A percentile compares a stretch with the other conserved stretches of the same genome.
These are phyloP conservation scores for Parachlorella kessleri DNA, from an alignment of 139 green algal genomes.

Conservation along the genomic window DNA sequence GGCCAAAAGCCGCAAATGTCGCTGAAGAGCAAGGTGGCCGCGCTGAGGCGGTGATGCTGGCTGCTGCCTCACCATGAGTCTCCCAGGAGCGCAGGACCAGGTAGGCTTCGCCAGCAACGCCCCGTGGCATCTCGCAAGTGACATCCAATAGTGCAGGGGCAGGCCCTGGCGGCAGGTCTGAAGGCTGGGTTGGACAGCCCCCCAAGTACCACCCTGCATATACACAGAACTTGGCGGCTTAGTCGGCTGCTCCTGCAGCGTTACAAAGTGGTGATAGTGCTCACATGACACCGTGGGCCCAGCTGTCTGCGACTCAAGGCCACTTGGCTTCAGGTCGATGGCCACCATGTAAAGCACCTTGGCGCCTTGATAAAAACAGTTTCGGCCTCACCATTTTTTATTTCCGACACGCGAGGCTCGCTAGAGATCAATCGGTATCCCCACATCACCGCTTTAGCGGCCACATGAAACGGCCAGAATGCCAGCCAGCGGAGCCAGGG, in stretches of 20 bases:
- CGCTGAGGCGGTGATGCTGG: background rate
- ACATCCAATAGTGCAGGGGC: slow-evolving; percentile 52
- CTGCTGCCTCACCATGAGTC: slow-evolving; percentile 28
- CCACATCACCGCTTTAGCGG: background rate
- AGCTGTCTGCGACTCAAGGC: background rate
- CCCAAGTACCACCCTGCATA: background rate
- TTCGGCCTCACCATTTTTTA: background rate
- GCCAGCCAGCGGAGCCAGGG: background rate
- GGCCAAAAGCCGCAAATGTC: too few relatives aligned
- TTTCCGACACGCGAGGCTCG: background rate
- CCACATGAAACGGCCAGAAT: background rate
- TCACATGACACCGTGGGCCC: background rate
- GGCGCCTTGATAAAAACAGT: background rate
- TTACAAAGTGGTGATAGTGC: background rate
- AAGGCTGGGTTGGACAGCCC: background rate
- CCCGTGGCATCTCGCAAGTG: slow-evolving; percentile 64
- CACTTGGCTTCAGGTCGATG: background rate
- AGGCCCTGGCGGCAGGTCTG: background rate
- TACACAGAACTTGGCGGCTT: background rate
- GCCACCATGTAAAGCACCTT: background rate
- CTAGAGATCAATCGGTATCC: background rate
- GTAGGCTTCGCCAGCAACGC: slow-evolving; percentile 41
- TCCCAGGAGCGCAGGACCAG: slow-evolving; percentile 52
- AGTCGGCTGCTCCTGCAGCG: background rate
- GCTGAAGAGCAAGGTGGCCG: background rate